Evolutionary conservation across 108 stramenopile genomes (phyloP).

Genomic region (Skeletonema tropicum): DNA sequence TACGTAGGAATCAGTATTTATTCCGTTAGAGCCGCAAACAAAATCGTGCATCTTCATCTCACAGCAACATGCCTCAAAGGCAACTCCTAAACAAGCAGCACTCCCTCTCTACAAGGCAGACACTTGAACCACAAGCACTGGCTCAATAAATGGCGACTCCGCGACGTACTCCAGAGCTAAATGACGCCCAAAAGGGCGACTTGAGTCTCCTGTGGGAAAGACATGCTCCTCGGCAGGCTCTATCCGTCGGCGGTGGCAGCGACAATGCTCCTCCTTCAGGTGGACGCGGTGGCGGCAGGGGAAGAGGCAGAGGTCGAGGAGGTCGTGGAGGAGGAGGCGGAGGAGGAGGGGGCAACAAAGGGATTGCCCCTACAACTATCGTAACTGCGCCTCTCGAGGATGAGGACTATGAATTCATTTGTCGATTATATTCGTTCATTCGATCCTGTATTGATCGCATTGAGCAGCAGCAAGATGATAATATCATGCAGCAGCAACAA

Average conservation of each 20-base stretch:
- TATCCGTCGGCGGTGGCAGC: slow-evolving; percentile 19
- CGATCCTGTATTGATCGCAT: slow-evolving; percentile 12
- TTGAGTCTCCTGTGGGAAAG: slow-evolving; percentile 44
- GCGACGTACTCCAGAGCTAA: slow-evolving; percentile 24
- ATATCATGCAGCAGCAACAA: slow-evolving; percentile 15
- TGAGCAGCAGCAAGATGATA: not conserved
- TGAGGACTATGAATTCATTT: slow-evolving; percentile 45
- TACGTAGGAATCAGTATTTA: no score
- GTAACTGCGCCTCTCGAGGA: slow-evolving; percentile 38
- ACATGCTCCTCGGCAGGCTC: slow-evolving; percentile 33
- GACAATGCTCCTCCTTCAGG: not conserved
- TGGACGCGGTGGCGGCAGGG: slow-evolving; percentile 14
- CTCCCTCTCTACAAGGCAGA: no score
- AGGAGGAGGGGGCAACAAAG: slow-evolving; percentile 11
- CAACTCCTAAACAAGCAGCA: no score
- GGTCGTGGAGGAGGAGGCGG: slow-evolving; percentile 16
- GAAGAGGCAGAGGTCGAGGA: slow-evolving; percentile 18
- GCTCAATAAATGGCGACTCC: not conserved
- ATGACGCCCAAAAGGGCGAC: slow-evolving; percentile 54
- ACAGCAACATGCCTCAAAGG: no score
- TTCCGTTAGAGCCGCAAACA: no score
- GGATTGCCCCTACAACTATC: slow-evolving; percentile 31
- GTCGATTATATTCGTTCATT: slow-evolving; percentile 44
- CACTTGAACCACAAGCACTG: no score
- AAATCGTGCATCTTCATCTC: no score